Evolutionary conservation across 345 rosid genomes (phyloP), one percentile per base, ranked within the genome.

Genomic region (Carallia pectinifolia): DNA sequence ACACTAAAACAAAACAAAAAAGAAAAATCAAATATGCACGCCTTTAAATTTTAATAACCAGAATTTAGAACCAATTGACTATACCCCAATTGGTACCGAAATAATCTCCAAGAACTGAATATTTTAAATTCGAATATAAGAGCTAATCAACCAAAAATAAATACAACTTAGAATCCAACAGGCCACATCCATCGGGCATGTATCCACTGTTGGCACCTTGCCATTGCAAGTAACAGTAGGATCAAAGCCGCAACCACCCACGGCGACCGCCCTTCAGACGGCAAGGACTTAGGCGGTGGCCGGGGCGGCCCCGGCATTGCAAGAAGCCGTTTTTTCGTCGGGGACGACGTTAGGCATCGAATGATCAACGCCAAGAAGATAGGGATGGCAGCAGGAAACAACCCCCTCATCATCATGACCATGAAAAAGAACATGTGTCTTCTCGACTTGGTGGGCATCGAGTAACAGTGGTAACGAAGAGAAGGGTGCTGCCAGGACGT

Each of bases 171-270:
- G 13, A 47, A 47, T n/a, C 53, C 6, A 47, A 37, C 0, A 27
- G 34, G 1, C 50, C 50, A 44, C 50, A 12, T 37, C 72, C 65
- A 69, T 59, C 29, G 47, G 13, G 10, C 33, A 47, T 31, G 72
- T 40, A 69, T 60, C 6, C 44, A 6, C n/a, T n/a, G 58, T 31
- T 59, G 72, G 39, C 44, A 60, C 4, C 37, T 15, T 16, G 65
- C 72, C 72, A 59, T 69, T 12, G 59, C 54, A 10, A 69, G 47
- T 47, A 69, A 69, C 44, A 30, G 72, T 38, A n/a, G 19, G 9
- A 69, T 40, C 72, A 69, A 31, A 29, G 12, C 65, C 18, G 13
- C 58, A 1, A 59, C 39, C 31, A 59, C 39, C 72, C 72, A 69
- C 30, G 58, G 30, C 18, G 72, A 59, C 12, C 19, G 6, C 10